Base-by-base conservation (phyloP, 192 early-diverging fungal species). In the Pilobolus umbonatus region DNA sequence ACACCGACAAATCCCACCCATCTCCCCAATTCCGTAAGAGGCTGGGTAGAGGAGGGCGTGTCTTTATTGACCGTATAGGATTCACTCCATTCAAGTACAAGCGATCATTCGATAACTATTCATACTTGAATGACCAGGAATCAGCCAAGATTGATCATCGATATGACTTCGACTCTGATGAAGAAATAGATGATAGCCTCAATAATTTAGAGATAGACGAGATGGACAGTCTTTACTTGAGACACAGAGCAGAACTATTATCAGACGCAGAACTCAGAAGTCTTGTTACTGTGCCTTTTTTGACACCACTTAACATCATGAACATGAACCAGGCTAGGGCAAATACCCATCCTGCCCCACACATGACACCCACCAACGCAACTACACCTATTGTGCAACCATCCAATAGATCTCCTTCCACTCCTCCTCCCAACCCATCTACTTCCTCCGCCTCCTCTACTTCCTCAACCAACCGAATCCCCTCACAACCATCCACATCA, bases 1-100 rank as follows among this genome's bases (percentile, higher is more conserved):
- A 19, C n/a, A 38, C 15, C 17, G 53, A 24, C 52, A 43, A 36
- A 45, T 60, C 29, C 7, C 34, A 32, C 6, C 34, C 63, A 53
- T 24, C 55, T 22, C 53, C 69, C 52, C 53, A 64, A 26, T 81
- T 73, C 34, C 68, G 89, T 42, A 78, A 72, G 57, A 74, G 91
- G 21, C 49, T 90, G 25, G 91, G 91, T 10, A 78, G 91, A 48
- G 88, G 89, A 22, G 91, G 91, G n/a, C 74, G 91, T 29, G 72
- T 86, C 9, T 74, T 84, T 40, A 76, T 91, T 29, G 90, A 93
- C 71, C 81, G 90, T 19, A 77, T 79, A 12, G 60, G 62, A 22
- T 57, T 62, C 9, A 44, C 54, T 12, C 64, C 67, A 28, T n/a
- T n/a, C n/a, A n/a, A n/a, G n/a, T n/a, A n/a, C n/a, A n/a, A n/a